A percentile compares a stretch with the other conserved stretches of the same genome.
These are phyloP conservation scores for Termitomyces sp. DNA, from an alignment of 768 basidiomycete genomes.

Conservation along the genomic window DNA sequence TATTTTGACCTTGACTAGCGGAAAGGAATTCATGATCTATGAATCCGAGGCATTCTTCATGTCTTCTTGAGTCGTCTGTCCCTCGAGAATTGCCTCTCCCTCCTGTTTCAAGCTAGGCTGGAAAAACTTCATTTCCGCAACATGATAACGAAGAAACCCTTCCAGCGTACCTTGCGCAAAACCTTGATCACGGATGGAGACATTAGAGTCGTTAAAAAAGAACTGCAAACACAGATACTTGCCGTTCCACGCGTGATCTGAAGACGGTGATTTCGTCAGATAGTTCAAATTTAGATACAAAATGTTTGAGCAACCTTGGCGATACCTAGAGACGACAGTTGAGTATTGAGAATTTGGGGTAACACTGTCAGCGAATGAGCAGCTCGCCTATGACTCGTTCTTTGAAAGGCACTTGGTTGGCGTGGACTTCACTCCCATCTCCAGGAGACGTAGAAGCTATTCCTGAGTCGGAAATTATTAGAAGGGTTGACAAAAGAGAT, in stretches of 20 bases:
- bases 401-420: slow-evolving; percentile 43
- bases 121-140: background rate
- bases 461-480: background rate
- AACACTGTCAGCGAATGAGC: background rate
- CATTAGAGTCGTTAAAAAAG: background rate
- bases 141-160: background rate
- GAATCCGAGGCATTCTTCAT: background rate
- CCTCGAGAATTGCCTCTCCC: slow-evolving; percentile 48
- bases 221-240: slow-evolving; percentile 10
- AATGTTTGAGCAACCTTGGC: slow-evolving; percentile 21
- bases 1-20: too few relatives aligned
- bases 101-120: slow-evolving; percentile 43
- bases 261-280: background rate
- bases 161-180: slow-evolving; percentile 22
- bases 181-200: slow-evolving; percentile 18
- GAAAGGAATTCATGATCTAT: background rate
- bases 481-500: too few relatives aligned
- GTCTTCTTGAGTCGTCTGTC: slow-evolving; percentile 24
- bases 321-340: slow-evolving; percentile 16
- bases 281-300: too few relatives aligned
- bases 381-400: slow-evolving; percentile 53
- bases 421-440: slow-evolving; percentile 27
- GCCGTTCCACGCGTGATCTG: slow-evolving; percentile 42
- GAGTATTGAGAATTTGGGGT: background rate
- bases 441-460: slow-evolving; percentile 29